Percentiles rank a stretch among this genome's conserved stretches.
Evolutionary conservation across 768 basidiomycete species (phyloP).

Genomic region (Mycena alexandri): DNA sequence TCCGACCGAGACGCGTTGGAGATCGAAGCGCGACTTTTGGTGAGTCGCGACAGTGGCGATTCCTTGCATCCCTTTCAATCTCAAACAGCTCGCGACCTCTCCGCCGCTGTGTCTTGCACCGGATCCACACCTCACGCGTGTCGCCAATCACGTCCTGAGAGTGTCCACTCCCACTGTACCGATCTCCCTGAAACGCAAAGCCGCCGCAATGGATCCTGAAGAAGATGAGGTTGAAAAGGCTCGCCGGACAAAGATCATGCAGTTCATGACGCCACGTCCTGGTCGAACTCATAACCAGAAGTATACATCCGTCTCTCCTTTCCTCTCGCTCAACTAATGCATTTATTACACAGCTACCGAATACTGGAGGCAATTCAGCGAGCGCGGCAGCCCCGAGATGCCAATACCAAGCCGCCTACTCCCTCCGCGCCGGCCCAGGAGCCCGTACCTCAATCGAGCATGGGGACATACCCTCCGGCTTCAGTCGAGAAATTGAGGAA

Average conservation of each 20-base stretch:
- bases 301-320: conserved; percentile 49
- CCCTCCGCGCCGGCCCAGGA: conserved; percentile 20
- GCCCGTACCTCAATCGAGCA: conserved; percentile 8
- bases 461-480: conserved; percentile 14
- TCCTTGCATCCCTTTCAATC: conserved; percentile 21
- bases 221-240: conserved; percentile 84
- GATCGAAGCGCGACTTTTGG: conserved; percentile 79
- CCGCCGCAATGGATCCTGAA: conserved; percentile 75
- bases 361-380: conserved; percentile 65
- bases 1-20: conserved; percentile 81
- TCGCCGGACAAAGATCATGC: conserved; percentile 79
- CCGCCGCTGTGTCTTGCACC: conserved; percentile 86
- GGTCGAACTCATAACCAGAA: conserved; percentile 62
- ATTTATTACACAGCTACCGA: conserved; percentile 58
- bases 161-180: conserved; percentile 82
- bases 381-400: conserved; percentile 30
- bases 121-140: conserved; percentile 79
- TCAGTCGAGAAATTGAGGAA: conserved; percentile 44
- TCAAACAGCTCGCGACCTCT: conserved; percentile 74
- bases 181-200: conserved; percentile 82
- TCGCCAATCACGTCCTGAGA: conserved; percentile 80
- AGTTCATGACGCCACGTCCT: conserved; percentile 79
- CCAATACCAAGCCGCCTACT: conserved; percentile 28
- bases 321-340: conserved; percentile 14
- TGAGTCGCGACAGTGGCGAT: conserved; percentile 51